phyloP scores from a whole-genome alignment of 2,329 filamentous ascomycete genomes.

The Xylariaceae sp. region DNA sequence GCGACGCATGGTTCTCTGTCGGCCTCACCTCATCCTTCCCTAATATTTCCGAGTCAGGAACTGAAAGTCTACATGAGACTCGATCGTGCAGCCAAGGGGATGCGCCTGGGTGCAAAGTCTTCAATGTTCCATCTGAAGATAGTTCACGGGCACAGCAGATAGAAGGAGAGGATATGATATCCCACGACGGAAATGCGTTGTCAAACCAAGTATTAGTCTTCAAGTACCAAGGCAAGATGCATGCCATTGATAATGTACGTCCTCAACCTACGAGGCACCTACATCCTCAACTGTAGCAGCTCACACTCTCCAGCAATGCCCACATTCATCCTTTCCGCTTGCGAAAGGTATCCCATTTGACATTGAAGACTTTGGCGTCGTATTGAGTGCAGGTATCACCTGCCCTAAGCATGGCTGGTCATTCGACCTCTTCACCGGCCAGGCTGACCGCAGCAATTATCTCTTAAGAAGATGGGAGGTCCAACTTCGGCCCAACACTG shows the following conservation, averaged over 20 bases:
- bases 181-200: constrained; percentile 27
- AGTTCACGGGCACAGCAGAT: constrained; percentile 32
- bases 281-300: too few species aligned
- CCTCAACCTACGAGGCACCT: too few species aligned
- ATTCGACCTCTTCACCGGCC: constrained; percentile 63
- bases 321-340: constrained; percentile 63
- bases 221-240: constrained; percentile 57
- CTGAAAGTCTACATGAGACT: constrained; percentile 33
- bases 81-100: constrained; percentile 34
- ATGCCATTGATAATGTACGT: constrained; percentile 62
- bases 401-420: constrained; percentile 70
- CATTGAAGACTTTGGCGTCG: constrained; percentile 68
- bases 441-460: constrained; percentile 58
- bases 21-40: constrained; percentile 53
- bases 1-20: constrained; percentile 46
- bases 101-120: constrained; percentile 56
- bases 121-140: constrained; percentile 41
- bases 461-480: constrained; percentile 61
- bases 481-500: constrained; percentile 37
- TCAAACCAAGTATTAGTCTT: constrained; percentile 63
- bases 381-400: constrained; percentile 56
- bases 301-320: constrained; percentile 49
- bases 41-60: constrained; percentile 39
- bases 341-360: constrained; percentile 61
- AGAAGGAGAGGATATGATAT: constrained; percentile 27